Base-by-base conservation (phyloP, 108 stramenopile genomes). In the Cyclotella sp. region DNA sequence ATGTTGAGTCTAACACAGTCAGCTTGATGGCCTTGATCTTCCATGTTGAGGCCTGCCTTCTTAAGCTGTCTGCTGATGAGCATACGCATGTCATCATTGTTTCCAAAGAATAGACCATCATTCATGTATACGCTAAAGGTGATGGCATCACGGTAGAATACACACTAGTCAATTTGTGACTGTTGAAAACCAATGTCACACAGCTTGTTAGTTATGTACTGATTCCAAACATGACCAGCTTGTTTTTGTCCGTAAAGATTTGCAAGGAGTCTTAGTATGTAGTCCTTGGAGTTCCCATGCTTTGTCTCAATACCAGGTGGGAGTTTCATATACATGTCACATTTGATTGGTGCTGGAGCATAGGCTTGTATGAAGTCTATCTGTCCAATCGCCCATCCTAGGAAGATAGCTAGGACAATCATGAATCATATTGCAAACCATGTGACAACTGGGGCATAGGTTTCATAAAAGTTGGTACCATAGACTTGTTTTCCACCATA, bases 361-460 rank as follows among this genome's bases (percentile, higher is more conserved):
- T 57, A 87, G 1, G 88, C 88, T 39, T 73, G 54, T 2, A 86
- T 77, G 57, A 65, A 89, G 54, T 89, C 86, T 15, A 87, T 42
- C 55, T 89, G 86, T 0, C 26, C 0, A 3, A 66, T 27, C 6
- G 46, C 15, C 73, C 40, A 63, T 0, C 5, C 46, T 0, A 65
- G 53, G 3, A 64, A n/a, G 0, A 73, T 45, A 7, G 45, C 53
- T 0, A 64, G 3, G 8, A 58, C 9, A 4, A 58, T 58, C 21
- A 58, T 24, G 2, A 58, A 22, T 8, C 57, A 3, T 14, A 58
- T 58, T 18, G 57, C 57, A 24, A 27, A 58, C 57, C 57, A 58
- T 24, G 57, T 58, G 2, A 58, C 27, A 58, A 6, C 57, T 14
- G 57, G 57, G 14, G 57, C 22, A 58, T 58, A 58, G 22, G 57